A percentile compares a stretch with the other conserved stretches of the same genome.
Conservation (phyloP, 768 basidiomycete species). For the Suillus cothurnatus region DNA sequence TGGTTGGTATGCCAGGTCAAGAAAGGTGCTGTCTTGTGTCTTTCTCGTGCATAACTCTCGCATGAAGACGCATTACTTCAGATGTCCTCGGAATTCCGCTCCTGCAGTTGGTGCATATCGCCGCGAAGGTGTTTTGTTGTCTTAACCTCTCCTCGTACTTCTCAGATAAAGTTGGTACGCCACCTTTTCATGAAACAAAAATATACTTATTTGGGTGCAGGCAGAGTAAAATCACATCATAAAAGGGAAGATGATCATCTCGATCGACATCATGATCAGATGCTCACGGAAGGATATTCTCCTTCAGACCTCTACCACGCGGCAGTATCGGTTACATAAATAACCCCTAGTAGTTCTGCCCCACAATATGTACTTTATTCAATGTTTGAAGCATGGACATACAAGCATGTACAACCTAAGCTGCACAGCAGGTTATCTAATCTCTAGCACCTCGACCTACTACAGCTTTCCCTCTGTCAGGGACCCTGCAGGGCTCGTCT, state of each 20-base stretch:
- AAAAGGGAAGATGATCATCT: not conserved
- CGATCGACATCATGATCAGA: not conserved
- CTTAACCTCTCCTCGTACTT: not conserved
- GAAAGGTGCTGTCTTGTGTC: no score
- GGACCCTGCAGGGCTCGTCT: slow-evolving; percentile 1
- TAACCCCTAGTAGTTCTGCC: not conserved
- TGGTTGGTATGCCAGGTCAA: not conserved
- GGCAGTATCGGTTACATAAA: not conserved
- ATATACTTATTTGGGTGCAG: no score
- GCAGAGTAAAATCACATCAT: not conserved
- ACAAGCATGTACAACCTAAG: not conserved
- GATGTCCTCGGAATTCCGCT: not conserved
- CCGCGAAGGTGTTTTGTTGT: not conserved
- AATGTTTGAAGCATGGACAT: not conserved
- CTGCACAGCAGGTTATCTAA: not conserved
- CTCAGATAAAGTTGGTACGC: not conserved
- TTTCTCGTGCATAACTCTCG: not conserved
- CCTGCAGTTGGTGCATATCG: not conserved
- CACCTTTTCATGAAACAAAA: not conserved
- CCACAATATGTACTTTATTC: not conserved
- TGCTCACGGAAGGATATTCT: not conserved
- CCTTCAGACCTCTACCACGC: not conserved
- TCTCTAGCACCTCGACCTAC: no score
- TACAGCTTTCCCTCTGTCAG: slow-evolving; percentile 15
- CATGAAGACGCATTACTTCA: not conserved